Conservation (phyloP, 441 rosid genomes). For the Viola pubescens region DNA sequence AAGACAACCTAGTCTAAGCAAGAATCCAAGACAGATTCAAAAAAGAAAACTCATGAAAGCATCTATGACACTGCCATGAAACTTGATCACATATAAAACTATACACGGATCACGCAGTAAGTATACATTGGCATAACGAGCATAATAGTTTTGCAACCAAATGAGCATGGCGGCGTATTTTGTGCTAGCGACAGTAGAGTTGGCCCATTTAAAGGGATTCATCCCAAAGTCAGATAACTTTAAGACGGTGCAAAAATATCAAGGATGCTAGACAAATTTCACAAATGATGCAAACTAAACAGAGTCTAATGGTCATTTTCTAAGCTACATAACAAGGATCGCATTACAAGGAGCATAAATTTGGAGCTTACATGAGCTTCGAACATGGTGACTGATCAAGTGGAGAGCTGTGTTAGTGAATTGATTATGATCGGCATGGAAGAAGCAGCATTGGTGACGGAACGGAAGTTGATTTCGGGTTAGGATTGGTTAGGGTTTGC, state of each 20-base stretch:
- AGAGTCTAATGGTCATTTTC: neutral
- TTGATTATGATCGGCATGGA: constrained; percentile 33
- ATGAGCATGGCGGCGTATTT: neutral
- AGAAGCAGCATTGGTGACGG: constrained; percentile 22
- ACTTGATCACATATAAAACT: neutral
- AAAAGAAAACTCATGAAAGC: neutral
- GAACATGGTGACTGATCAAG: constrained; percentile 50
- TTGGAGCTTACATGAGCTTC: constrained; percentile 69
- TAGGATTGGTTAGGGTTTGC: constrained; percentile 15
- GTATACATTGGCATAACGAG: neutral
- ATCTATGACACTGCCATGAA: neutral
- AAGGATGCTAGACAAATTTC: neutral
- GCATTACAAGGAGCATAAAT: neutral
- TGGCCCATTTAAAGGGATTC: neutral
- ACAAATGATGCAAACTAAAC: neutral
- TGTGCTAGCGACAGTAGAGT: neutral
- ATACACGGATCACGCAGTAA: neutral
- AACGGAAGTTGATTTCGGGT: neutral
- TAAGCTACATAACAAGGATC: neutral
- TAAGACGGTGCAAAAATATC: neutral
- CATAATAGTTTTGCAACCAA: no score
- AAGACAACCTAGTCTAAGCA: neutral
- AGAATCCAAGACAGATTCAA: neutral
- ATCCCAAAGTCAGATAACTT: neutral
- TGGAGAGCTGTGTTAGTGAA: constrained; percentile 13